Percentiles rank a stretch among this genome's conserved stretches.
Evolutionary conservation across 257 asterid species (phyloP).

Genomic region (Nicotiana attenuata): DNA sequence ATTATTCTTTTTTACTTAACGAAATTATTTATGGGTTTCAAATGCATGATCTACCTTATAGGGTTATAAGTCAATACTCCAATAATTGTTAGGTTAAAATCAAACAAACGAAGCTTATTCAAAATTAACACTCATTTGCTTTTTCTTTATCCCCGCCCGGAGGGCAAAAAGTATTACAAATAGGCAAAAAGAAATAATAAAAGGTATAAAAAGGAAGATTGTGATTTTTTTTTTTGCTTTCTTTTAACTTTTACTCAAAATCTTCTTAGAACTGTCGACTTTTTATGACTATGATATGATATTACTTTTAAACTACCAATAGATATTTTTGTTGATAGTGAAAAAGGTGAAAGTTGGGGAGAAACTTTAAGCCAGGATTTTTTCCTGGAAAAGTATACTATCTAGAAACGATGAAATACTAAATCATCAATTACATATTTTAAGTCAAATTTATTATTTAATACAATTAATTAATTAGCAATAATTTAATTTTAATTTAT

Average conservation of each 20-base stretch:
- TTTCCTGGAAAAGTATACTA: not conserved
- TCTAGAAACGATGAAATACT: not conserved
- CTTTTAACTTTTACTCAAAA: not conserved
- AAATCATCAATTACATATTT: not conserved
- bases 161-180: not conserved
- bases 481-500: not conserved
- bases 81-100: not conserved
- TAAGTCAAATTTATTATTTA: not conserved
- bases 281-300: not conserved
- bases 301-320: not conserved
- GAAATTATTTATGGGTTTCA: not conserved
- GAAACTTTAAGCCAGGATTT: not conserved
- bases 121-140: not conserved
- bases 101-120: not conserved
- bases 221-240: not conserved
- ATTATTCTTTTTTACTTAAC: not conserved
- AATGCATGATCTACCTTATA: slow-evolving; percentile 4
- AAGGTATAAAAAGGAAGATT: no score
- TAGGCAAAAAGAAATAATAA: no score
- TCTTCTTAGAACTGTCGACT: not conserved
- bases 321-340: not conserved
- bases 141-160: not conserved
- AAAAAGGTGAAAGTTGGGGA: not conserved
- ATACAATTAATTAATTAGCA: not conserved
- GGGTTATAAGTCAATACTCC: not conserved